Evolutionary conservation across 2,329 filamentous ascomycete species (phyloP).

Genomic region (Alternaria ethzedia): DNA sequence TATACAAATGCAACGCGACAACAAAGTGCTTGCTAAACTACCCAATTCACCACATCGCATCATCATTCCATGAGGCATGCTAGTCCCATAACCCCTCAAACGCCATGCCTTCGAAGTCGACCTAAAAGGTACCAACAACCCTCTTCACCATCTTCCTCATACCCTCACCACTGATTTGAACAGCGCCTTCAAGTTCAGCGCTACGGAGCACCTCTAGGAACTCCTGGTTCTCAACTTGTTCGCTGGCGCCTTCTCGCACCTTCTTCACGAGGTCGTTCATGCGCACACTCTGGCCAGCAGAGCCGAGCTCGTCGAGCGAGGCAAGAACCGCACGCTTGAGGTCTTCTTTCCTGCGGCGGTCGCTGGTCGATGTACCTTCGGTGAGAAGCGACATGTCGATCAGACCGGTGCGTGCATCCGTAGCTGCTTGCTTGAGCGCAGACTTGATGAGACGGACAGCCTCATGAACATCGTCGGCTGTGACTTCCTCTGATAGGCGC

Average conservation of each 20-base stretch:
- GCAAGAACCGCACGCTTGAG: constrained; percentile 79
- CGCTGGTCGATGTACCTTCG: constrained; percentile 89
- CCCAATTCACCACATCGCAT: not conserved
- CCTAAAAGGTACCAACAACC: constrained; percentile 55
- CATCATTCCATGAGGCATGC: not conserved
- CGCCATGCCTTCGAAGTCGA: not conserved
- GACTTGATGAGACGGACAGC: constrained; percentile 91
- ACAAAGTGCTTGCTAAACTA: not conserved
- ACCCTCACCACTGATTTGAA: constrained; percentile 85
- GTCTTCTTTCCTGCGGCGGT: constrained; percentile 81
- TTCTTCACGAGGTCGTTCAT: constrained; percentile 79
- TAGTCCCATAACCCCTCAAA: not conserved
- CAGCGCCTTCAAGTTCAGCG: constrained; percentile 82
- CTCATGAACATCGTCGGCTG: constrained; percentile 82
- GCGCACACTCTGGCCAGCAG: constrained; percentile 68
- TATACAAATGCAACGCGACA: not conserved
- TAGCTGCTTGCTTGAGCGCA: constrained; percentile 96
- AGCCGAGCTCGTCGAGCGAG: constrained; percentile 77
- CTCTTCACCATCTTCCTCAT: constrained; percentile 80
- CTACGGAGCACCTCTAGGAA: constrained; percentile 81
- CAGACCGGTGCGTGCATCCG: constrained; percentile 84
- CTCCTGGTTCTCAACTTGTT: constrained; percentile 75
- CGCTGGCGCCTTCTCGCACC: constrained; percentile 64
- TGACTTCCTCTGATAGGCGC: constrained; percentile 80
- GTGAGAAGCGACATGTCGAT: constrained; percentile 97